Evolutionary conservation across 371 early-diverging fungal genomes (phyloP).

Genomic region (Apophysomyces variabilis): DNA sequence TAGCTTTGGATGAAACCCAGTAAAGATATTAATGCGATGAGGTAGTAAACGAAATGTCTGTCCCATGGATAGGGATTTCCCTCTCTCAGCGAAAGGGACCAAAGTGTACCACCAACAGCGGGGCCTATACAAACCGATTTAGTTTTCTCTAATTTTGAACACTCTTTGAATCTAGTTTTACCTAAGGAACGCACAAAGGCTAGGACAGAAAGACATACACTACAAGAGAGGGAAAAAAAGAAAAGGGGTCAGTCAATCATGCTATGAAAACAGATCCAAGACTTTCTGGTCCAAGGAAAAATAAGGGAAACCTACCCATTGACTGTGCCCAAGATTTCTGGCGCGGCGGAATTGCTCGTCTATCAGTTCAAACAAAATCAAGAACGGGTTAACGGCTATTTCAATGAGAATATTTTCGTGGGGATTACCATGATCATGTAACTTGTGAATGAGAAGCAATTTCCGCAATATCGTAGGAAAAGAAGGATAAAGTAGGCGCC

Average conservation of each 20-base stretch:
- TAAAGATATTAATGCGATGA: conserved; percentile 42
- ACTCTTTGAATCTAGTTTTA: background rate
- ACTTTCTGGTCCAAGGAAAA: background rate
- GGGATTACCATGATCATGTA: conserved; percentile 60
- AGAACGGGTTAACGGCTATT: no score
- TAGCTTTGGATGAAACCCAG: conserved; percentile 45
- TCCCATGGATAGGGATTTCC: conserved; percentile 68
- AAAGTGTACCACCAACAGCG: conserved; percentile 66
- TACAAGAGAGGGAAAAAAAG: conserved; percentile 26
- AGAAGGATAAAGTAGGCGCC: conserved; percentile 41
- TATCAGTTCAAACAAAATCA: conserved; percentile 5
- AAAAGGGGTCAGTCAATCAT: no score
- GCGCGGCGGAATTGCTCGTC: conserved; percentile 64
- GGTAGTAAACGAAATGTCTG: conserved; percentile 62
- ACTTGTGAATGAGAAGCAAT: conserved; percentile 64
- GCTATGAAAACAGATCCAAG: no score
- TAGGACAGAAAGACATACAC: conserved; percentile 63
- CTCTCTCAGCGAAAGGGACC: conserved; percentile 63
- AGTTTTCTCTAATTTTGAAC: background rate
- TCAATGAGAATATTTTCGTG: no score
- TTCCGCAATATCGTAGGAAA: conserved; percentile 50
- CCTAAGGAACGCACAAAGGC: conserved; percentile 70
- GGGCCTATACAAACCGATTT: conserved; percentile 39
- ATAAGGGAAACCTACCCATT: conserved; percentile 52
- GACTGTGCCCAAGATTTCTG: conserved; percentile 65